Evolutionary conservation across 2,329 filamentous ascomycete genomes (phyloP).

Genomic region (Fusarium burgessii): DNA sequence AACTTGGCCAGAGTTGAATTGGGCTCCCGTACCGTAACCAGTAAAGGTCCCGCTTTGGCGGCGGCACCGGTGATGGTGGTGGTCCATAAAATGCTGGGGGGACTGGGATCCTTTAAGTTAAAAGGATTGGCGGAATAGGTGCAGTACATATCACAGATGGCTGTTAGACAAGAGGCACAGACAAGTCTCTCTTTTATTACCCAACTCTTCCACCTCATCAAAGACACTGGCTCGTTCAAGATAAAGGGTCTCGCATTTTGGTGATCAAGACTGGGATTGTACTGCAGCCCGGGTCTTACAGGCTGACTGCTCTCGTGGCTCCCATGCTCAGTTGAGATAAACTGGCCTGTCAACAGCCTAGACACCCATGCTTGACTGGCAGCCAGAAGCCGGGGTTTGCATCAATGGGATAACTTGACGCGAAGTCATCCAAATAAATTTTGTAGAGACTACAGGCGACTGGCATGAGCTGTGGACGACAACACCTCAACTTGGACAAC

Average conservation of each 20-base stretch:
- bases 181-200: not conserved
- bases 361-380: slow-evolving; percentile 38
- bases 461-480: slow-evolving; percentile 26
- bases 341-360: slow-evolving; percentile 39
- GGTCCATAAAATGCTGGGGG: slow-evolving; percentile 17
- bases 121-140: slow-evolving; percentile 40
- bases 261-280: slow-evolving; percentile 9
- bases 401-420: slow-evolving; percentile 25
- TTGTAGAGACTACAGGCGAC: slow-evolving; percentile 35
- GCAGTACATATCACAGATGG: slow-evolving; percentile 22
- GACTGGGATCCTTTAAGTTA: slow-evolving; percentile 14
- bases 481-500: slow-evolving; percentile 16
- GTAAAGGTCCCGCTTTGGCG: slow-evolving; percentile 21
- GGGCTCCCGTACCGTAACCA: slow-evolving; percentile 19
- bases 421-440: slow-evolving; percentile 3
- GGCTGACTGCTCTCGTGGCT: slow-evolving; percentile 45
- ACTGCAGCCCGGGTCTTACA: slow-evolving; percentile 27
- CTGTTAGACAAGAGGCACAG: slow-evolving; percentile 16
- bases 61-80: slow-evolving; percentile 30
- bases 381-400: slow-evolving; percentile 35
- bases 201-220: slow-evolving; percentile 1
- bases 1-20: not conserved
- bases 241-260: slow-evolving; percentile 28
- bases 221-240: not conserved
- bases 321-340: slow-evolving; percentile 41